Conservation (phyloP, 305 asterid genomes). For the Plantago coronopus region DNA sequence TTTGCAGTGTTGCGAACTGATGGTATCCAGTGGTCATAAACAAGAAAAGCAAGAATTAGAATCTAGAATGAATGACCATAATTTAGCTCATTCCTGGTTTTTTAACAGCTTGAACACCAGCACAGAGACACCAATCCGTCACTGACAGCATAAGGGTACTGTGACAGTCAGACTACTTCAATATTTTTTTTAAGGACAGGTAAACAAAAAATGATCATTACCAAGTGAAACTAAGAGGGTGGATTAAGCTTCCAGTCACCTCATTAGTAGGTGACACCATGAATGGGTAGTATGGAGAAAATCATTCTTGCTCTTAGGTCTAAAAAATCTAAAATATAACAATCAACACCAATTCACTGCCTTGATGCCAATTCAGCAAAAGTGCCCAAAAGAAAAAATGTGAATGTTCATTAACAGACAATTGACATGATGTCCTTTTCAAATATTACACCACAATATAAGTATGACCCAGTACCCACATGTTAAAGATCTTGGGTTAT, state of each 20-base stretch:
- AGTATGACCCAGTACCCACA: conserved; percentile 3
- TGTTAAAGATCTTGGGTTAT: conserved; percentile 10
- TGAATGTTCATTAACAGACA: conserved; percentile 5
- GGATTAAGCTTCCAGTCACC: conserved; percentile 1
- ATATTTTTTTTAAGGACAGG: too few relatives aligned
- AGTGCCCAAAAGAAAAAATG: not conserved
- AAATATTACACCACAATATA: not conserved
- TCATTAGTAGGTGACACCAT: not conserved
- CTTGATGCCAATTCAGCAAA: not conserved
- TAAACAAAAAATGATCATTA: too few relatives aligned
- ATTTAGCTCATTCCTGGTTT: too few relatives aligned
- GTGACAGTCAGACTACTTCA: too few relatives aligned
- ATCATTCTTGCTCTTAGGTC: too few relatives aligned
- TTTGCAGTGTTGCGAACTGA: conserved; percentile 4
- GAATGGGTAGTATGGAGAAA: too few relatives aligned
- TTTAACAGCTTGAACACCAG: too few relatives aligned
- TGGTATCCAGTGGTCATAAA: conserved; percentile 1
- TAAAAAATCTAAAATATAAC: not conserved
- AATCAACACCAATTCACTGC: not conserved
- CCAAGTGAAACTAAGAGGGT: not conserved
- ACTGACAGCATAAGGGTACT: too few relatives aligned
- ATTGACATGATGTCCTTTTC: conserved; percentile 7
- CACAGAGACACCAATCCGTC: too few relatives aligned
- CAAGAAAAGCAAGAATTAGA: not conserved
- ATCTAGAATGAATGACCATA: too few relatives aligned